A percentile compares a stretch with the other conserved stretches of the same genome.
Evolutionary conservation across 768 basidiomycete genomes (phyloP).

Genomic region (Brasilioporus rufonigricans): DNA sequence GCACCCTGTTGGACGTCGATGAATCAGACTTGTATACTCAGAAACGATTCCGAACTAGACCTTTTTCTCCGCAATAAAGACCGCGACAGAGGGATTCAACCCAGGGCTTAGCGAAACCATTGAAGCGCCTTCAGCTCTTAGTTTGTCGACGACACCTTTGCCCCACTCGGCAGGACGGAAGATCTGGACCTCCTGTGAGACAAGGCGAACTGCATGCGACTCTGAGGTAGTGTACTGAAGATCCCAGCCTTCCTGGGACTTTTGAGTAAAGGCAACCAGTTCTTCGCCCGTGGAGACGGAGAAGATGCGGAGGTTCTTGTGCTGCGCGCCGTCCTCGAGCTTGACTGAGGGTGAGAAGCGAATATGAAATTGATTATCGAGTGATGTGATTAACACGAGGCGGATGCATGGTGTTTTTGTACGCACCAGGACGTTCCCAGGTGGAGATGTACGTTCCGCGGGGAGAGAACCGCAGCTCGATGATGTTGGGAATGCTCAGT

Average conservation of each 20-base stretch:
- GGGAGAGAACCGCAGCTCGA: slow-evolving; percentile 91
- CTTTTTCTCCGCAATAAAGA: slow-evolving; percentile 95
- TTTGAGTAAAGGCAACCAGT: slow-evolving; percentile 84
- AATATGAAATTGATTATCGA: slow-evolving; percentile 15
- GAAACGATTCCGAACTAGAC: slow-evolving; percentile 32
- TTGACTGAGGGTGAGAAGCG: slow-evolving; percentile 48
- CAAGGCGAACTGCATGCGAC: slow-evolving; percentile 79
- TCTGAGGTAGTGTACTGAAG: slow-evolving; percentile 90
- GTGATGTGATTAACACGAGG: slow-evolving; percentile 25
- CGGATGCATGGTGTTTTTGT: slow-evolving; percentile 2
- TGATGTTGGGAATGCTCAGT: slow-evolving; percentile 66
- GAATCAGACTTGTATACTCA: neutral
- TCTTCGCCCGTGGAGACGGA: slow-evolving; percentile 83
- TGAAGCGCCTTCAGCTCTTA: slow-evolving; percentile 81
- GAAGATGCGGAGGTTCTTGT: slow-evolving; percentile 94
- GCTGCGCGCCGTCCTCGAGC: slow-evolving; percentile 84
- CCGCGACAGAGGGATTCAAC: slow-evolving; percentile 82
- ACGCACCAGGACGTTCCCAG: slow-evolving; percentile 85
- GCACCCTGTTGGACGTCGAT: slow-evolving; percentile 53
- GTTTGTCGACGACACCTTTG: slow-evolving; percentile 76
- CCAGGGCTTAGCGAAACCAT: slow-evolving; percentile 78
- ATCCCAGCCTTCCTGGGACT: slow-evolving; percentile 89
- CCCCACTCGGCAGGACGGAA: slow-evolving; percentile 78
- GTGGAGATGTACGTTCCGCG: slow-evolving; percentile 91
- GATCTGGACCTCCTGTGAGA: slow-evolving; percentile 79